Conservation (phyloP, 192 early-diverging fungal species). For the Geranomyces michiganensis region DNA sequence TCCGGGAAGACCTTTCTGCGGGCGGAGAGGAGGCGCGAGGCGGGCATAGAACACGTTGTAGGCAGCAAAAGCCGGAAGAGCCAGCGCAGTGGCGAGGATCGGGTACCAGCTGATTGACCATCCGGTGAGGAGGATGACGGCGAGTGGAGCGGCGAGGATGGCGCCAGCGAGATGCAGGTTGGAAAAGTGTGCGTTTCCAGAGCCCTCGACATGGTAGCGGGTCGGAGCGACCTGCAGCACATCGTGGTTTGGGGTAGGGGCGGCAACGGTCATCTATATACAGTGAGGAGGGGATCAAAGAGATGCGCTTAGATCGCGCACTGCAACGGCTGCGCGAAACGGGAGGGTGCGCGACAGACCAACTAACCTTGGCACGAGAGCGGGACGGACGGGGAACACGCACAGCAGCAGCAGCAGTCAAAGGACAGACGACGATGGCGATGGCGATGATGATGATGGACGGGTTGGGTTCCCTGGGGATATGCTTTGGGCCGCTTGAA, state of each 20-base stretch:
- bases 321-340: no score
- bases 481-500: no score
- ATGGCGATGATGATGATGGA: no score
- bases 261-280: constrained; percentile 1
- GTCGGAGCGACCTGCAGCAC: constrained; percentile 44
- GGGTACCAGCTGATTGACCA: constrained; percentile 60
- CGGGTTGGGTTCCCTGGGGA: no score
- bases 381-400: no score
- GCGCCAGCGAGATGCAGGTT: constrained; percentile 66
- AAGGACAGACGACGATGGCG: no score
- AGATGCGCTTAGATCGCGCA: no score
- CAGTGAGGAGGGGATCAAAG: no score
- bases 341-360: no score
- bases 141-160: constrained; percentile 66
- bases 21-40: constrained; percentile 64
- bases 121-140: constrained; percentile 66
- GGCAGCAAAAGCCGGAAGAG: constrained; percentile 74
- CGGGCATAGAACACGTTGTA: constrained; percentile 70
- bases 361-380: no score
- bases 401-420: no score
- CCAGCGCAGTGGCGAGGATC: constrained; percentile 62
- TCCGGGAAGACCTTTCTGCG: constrained; percentile 71
- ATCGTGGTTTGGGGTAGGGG: constrained; percentile 19
- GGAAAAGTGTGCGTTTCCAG: constrained; percentile 81
- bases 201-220: constrained; percentile 74